Evolutionary conservation across 108 stramenopile genomes (phyloP), one percentile per base, ranked within the genome.

Genomic region (Cyclotella kingstonii): DNA sequence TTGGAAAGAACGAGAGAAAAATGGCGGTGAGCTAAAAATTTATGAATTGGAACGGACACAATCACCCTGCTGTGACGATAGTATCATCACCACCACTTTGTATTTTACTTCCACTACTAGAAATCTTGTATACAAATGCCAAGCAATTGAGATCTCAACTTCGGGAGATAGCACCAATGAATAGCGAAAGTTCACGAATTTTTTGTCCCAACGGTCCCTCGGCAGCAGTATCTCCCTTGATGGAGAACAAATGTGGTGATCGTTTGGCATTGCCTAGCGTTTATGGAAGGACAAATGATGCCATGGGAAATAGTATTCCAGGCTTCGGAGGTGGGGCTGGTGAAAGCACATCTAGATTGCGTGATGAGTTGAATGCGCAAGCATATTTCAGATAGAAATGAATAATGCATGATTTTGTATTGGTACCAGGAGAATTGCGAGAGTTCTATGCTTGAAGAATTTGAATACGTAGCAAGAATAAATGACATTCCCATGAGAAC

Each of bases 161-260:
- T 3, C 74, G 75, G 0, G 87, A 93, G 45, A 87, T 93, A 46
- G 91, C 70, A 6, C 91, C 91, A 10, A 67, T 73, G 80, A 93
- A 93, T 52, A 60, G 34, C 35, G 83, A 84, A 29, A 61, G 77
- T 8, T 80, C 85, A 2, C 81, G 81, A 66, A 83, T 89, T 9
- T 93, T 93, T 68, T 93, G 91, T 74, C 91, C 91, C 28, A 93
- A 93, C 49, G 91, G 91, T 41, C 68, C 82, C 3, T 70, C 75
- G 12, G 74, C 87, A 2, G 77, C 79, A 28, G 91, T 93, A 12
- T 77, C 73, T 33, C 87, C 91, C 0, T 29, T 93, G 60, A 93
- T 93, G 91, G 91, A 93, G 57, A 93, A 93, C 51, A 89, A 87
- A 54, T 93, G 91, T 54, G 80, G 86, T 1, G 91, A 93, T 59